Base-by-base conservation (phyloP, 805 yeast species). In the Yarrowia osloensis region DNA sequence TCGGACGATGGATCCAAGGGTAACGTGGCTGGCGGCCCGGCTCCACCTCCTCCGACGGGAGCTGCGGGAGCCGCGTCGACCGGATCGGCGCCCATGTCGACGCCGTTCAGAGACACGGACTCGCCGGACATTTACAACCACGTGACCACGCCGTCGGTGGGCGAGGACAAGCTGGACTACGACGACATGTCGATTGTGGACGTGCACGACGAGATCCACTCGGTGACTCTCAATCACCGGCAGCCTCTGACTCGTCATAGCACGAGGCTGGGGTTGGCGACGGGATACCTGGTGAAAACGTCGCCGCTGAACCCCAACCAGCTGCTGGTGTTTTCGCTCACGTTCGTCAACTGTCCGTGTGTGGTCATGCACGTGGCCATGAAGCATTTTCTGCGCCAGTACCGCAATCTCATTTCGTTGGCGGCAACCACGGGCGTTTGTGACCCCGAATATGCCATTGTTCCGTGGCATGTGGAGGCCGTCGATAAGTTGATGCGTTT, bases 401-500 rank as follows among this genome's bases (percentile, higher is more conserved):
- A 73, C 70, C 71, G 81, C 6, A 72, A 75, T 2, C 70, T 79
- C 26, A 80, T 80, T 2, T 70, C 78, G 6, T 68, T 76, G 31
- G 76, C 78, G 2, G 77, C 75, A 37, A 67, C 70, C 46, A 70
- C 74, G 1, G 81, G 81, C 2, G 78, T 79, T 4, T 54, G 70
- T 13, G 70, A 73, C 28, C 67, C 72, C 0, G 69, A 72, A 37
- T 69, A 70, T 19, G 72, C 76, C 0, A 70, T 78, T 3, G 52
- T 75, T 26, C 82, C 82, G 1, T 78, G 81, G 81, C 81, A 80
- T 68, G 73, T 78, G 5, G 73, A 70, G 46, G 80, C 79, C 3
- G 77, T 74, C 0, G 73, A 70, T 19, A 77, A 77, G 68, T 70
- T 74, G 71, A 65, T 67, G 26, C 52, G 68, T 29, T 69, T 68